A percentile compares a stretch with the other conserved stretches of the same genome.
Conservation (phyloP, 1,284 basidiomycete genomes). For the Pisolithus thermaeus region DNA sequence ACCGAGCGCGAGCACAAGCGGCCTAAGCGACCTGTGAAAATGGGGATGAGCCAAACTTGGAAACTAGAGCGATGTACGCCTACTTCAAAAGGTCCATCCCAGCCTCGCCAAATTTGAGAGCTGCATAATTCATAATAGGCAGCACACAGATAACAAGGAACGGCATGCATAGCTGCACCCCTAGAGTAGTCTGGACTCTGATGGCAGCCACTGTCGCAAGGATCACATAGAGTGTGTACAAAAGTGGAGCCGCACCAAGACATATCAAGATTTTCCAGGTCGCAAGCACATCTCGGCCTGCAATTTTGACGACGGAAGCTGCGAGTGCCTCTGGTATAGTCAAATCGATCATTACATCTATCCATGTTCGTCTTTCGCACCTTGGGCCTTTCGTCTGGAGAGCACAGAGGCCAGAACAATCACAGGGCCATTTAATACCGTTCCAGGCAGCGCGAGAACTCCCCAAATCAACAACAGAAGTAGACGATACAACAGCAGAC, state of each 20-base stretch:
- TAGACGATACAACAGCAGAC: constrained; percentile 82
- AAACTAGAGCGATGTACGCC: constrained; percentile 15
- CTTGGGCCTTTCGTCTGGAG: constrained; percentile 87
- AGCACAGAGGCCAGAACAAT: constrained; percentile 91
- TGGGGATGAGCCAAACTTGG: constrained; percentile 30
- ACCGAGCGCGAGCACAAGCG: constrained; percentile 84
- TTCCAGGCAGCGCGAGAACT: constrained; percentile 85
- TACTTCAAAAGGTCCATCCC: constrained; percentile 98
- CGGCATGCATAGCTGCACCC: constrained; percentile 75
- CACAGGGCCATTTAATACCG: constrained; percentile 91
- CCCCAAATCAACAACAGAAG: constrained; percentile 83
- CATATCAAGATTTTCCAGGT: constrained; percentile 99
- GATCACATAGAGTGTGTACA: constrained; percentile 83
- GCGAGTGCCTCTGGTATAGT: constrained; percentile 81
- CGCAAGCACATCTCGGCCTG: constrained; percentile 91
- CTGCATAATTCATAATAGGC: constrained; percentile 90
- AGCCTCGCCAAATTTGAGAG: constrained; percentile 97
- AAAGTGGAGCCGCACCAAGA: constrained; percentile 81
- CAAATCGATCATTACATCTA: constrained; percentile 4
- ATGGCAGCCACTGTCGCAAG: constrained; percentile 75
- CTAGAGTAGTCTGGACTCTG: constrained; percentile 57
- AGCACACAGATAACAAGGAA: constrained; percentile 72
- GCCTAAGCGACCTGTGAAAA: constrained; percentile 74
- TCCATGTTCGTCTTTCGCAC: constrained; percentile 33
- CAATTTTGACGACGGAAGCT: constrained; percentile 93